phyloP scores from a whole-genome alignment of 2,329 filamentous ascomycete genomes.

The Massarina eburnea region DNA sequence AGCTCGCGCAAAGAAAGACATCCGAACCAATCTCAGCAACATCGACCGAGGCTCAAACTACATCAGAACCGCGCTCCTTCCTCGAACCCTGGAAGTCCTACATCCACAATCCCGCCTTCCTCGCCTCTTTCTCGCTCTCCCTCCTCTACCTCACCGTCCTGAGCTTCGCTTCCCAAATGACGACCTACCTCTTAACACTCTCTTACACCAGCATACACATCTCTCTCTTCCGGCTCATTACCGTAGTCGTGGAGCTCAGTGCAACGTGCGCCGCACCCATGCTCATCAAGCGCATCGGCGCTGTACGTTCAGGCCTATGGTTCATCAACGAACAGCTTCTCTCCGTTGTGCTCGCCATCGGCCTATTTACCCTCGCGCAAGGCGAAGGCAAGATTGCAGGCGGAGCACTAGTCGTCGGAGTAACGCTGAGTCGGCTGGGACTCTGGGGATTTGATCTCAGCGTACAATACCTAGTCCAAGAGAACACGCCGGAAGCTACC shows the following conservation, averaged over 20 bases:
- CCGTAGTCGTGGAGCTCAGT: slow-evolving; percentile 59
- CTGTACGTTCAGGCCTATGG: slow-evolving; percentile 70
- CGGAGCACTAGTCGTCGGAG: slow-evolving; percentile 39
- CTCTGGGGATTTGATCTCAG: slow-evolving; percentile 53
- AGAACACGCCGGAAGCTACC: slow-evolving; percentile 40
- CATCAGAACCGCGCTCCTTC: slow-evolving; percentile 5
- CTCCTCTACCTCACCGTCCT: slow-evolving; percentile 61
- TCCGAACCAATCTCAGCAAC: neutral
- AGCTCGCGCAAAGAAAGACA: slow-evolving; percentile 18
- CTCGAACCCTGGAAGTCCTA: slow-evolving; percentile 46
- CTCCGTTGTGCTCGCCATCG: slow-evolving; percentile 50
- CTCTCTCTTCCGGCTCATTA: slow-evolving; percentile 55
- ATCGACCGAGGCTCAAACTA: neutral
- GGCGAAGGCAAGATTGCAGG: slow-evolving; percentile 24
- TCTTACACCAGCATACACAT: slow-evolving; percentile 57
- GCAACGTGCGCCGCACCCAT: slow-evolving; percentile 63
- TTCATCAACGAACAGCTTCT: slow-evolving; percentile 67
- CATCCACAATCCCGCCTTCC: slow-evolving; percentile 56
- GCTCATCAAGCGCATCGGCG: slow-evolving; percentile 53
- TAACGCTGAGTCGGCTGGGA: slow-evolving; percentile 46
- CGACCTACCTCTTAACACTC: slow-evolving; percentile 61
- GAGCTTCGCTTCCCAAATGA: slow-evolving; percentile 58
- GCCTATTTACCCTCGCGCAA: slow-evolving; percentile 21
- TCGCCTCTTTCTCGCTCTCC: slow-evolving; percentile 62
- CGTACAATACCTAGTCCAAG: slow-evolving; percentile 51